Evolutionary conservation across 768 basidiomycete genomes (phyloP).

Genomic region (Exidia glandulosa): DNA sequence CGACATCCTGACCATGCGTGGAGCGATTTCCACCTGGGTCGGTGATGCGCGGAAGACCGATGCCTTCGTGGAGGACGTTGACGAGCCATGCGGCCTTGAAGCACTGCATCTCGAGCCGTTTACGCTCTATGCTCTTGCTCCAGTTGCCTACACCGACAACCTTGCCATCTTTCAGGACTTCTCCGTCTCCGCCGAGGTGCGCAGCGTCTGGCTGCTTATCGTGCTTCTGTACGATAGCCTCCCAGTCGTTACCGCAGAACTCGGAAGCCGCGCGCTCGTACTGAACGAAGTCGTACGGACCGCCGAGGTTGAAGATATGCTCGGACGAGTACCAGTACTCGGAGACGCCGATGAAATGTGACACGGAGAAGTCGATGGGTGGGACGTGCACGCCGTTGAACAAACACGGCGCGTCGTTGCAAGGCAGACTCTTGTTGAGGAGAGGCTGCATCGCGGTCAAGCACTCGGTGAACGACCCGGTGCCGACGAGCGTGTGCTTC

Average conservation of each 20-base stretch:
- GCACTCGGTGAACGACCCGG: conserved; percentile 85
- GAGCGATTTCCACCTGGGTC: conserved; percentile 75
- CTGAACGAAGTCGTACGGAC: conserved; percentile 90
- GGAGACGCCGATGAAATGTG: conserved; percentile 92
- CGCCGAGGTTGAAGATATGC: conserved; percentile 89
- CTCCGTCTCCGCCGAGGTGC: conserved; percentile 52
- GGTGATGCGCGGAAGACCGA: conserved; percentile 85
- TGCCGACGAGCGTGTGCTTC: conserved; percentile 61
- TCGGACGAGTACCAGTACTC: conserved; percentile 99
- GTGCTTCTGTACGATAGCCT: conserved; percentile 59
- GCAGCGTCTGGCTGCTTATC: conserved; percentile 33
- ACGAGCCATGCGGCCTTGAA: conserved; percentile 99
- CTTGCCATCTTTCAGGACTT: conserved; percentile 48
- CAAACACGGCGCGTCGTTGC: conserved; percentile 74
- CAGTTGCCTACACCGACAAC: conserved; percentile 57
- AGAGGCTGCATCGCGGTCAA: conserved; percentile 60
- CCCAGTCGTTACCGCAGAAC: conserved; percentile 78
- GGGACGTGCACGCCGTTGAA: conserved; percentile 95
- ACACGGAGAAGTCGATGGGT: conserved; percentile 84
- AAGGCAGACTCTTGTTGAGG: conserved; percentile 75
- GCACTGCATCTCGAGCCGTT: conserved; percentile 91
- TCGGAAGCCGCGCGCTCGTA: conserved; percentile 86
- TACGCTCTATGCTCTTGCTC: conserved; percentile 66
- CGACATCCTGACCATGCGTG: conserved; percentile 49
- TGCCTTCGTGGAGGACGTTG: conserved; percentile 91